Percentiles rank a stretch among this genome's conserved stretches.
Conservation (phyloP, 805 yeast genomes). For the Pichia heedii region DNA sequence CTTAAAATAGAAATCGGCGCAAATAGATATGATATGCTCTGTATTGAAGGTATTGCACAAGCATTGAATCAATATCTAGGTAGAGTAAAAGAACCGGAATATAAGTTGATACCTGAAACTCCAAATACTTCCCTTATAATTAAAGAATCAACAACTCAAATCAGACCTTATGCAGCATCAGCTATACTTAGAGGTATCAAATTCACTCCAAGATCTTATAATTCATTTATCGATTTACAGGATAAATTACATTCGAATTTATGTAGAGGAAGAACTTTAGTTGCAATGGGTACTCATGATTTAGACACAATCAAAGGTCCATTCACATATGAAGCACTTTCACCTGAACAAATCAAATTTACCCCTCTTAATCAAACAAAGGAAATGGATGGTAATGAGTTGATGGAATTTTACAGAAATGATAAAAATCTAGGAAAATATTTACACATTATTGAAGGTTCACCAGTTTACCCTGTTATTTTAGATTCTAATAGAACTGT, state of each 20-base stretch:
- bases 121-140: conserved; percentile 62
- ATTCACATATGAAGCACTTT: conserved; percentile 77
- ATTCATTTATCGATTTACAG: conserved; percentile 90
- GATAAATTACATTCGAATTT: conserved; percentile 92
- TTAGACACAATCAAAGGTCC: conserved; percentile 71
- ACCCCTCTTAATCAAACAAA: conserved; percentile 65
- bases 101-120: conserved; percentile 48
- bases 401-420: conserved; percentile 83
- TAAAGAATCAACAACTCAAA: conserved; percentile 58
- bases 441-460: conserved; percentile 77
- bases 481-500: conserved; percentile 68
- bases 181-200: conserved; percentile 83
- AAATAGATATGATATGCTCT: conserved; percentile 95
- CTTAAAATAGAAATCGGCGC: conserved; percentile 96
- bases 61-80: conserved; percentile 89
- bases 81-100: conserved; percentile 53
- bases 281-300: conserved; percentile 98
- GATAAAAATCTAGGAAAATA: conserved; percentile 87
- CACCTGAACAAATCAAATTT: conserved; percentile 69
- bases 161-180: conserved; percentile 91
- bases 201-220: conserved; percentile 79
- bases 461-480: conserved; percentile 87
- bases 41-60: conserved; percentile 96
- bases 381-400: conserved; percentile 61
- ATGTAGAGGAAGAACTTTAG: conserved; percentile 95